Percentiles rank a stretch among this genome's conserved stretches.
Conservation (phyloP, 441 rosid genomes). For the Gossypium lobatum region DNA sequence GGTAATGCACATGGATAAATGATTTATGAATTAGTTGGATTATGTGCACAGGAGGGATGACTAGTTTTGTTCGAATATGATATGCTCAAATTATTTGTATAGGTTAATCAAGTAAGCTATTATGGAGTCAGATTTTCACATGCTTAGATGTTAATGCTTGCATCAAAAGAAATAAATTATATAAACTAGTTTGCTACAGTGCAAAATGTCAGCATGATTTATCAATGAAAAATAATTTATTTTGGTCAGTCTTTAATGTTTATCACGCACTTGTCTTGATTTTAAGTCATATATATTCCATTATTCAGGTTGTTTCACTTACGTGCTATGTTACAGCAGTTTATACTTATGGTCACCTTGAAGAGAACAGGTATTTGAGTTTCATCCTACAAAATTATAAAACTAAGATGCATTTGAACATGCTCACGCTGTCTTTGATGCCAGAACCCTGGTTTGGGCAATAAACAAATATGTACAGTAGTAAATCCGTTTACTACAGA, state of each 20-base stretch:
- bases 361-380: neutral
- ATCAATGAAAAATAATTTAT: neutral
- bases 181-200: neutral
- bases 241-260: neutral
- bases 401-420: neutral
- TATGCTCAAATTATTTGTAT: neutral
- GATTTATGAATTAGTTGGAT: neutral
- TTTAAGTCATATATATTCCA: neutral
- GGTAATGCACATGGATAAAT: neutral
- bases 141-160: neutral
- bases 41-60: neutral
- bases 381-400: neutral
- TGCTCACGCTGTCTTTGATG: neutral
- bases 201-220: neutral
- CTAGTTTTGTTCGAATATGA: neutral
- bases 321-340: neutral
- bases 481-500: neutral
- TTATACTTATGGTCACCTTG: neutral
- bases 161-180: neutral
- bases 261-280: neutral
- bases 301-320: neutral
- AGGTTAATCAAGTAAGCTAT: neutral
- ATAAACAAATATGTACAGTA: neutral
- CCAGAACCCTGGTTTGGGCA: neutral
- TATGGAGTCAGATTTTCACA: neutral